phyloP scores from a whole-genome alignment of 306 rosid species.

The Echinosophora koreensis region DNA sequence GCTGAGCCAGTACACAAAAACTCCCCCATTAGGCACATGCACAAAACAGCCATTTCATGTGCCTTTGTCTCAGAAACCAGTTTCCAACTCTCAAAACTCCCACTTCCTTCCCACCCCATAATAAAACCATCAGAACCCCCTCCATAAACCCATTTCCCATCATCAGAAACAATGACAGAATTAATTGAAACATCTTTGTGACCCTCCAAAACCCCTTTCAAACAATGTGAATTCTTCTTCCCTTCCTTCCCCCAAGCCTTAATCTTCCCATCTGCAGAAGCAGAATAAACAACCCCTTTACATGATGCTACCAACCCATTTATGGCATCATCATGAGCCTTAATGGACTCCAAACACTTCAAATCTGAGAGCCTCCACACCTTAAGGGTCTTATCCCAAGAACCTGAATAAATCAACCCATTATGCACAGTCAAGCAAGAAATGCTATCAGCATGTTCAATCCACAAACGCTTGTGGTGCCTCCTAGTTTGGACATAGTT shows the following conservation, averaged over 20 bases:
- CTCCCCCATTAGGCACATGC: constrained; percentile 75
- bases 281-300: constrained; percentile 83
- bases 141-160: constrained; percentile 86
- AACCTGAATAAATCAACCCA: constrained; percentile 86
- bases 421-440: constrained; percentile 76
- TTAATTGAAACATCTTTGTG: constrained; percentile 81
- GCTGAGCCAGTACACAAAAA: constrained; percentile 87
- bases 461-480: constrained; percentile 86
- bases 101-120: constrained; percentile 71
- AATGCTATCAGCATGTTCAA: constrained; percentile 86
- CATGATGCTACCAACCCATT: constrained; percentile 74
- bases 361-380: constrained; percentile 86
- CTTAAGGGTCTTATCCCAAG: constrained; percentile 93
- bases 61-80: constrained; percentile 69
- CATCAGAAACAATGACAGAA: constrained; percentile 74
- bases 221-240: constrained; percentile 54
- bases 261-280: constrained; percentile 96
- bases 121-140: constrained; percentile 82
- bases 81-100: constrained; percentile 59
- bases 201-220: constrained; percentile 74
- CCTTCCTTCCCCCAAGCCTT: constrained; percentile 82
- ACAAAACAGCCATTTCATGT: constrained; percentile 82
- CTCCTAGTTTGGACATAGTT: constrained; percentile 89
- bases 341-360: constrained; percentile 87
- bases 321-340: constrained; percentile 94